phyloP scores from a whole-genome alignment of 2,329 filamentous ascomycete species.

The Tolypocladium paradoxum region DNA sequence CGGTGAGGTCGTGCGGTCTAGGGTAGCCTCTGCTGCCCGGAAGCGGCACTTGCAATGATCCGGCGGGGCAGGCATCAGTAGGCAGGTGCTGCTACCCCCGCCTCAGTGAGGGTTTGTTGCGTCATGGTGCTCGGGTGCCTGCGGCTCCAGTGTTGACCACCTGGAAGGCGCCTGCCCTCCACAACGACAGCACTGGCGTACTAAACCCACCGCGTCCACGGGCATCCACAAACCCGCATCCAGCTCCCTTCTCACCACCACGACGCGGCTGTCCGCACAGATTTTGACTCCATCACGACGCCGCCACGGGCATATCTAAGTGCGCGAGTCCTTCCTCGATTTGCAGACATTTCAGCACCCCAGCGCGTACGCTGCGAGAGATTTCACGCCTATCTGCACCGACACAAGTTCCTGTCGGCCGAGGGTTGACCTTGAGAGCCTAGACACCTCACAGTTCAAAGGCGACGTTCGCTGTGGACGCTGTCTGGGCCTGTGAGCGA shows the following conservation, averaged over 20 bases:
- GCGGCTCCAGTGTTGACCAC: neutral
- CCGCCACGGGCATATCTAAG: too few relatives aligned
- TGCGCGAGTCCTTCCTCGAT: neutral
- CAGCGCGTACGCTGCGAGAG: neutral
- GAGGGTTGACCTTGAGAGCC: neutral
- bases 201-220: neutral
- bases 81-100: too few relatives aligned
- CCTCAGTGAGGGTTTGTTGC: constrained; percentile 11
- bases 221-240: neutral
- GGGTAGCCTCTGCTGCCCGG: neutral
- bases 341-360: neutral
- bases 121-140: constrained; percentile 22
- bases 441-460: neutral
- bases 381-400: neutral
- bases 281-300: neutral
- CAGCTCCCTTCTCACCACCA: neutral
- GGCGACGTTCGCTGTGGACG: too few relatives aligned
- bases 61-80: too few relatives aligned
- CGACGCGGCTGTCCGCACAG: neutral
- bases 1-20: neutral
- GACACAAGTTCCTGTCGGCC: neutral
- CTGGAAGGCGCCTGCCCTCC: neutral
- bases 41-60: constrained; percentile 1
- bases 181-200: neutral
- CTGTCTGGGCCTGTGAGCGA: neutral